phyloP scores from a whole-genome alignment of 2,329 filamentous ascomycete species.

The Cucurbitaria berberidis region DNA sequence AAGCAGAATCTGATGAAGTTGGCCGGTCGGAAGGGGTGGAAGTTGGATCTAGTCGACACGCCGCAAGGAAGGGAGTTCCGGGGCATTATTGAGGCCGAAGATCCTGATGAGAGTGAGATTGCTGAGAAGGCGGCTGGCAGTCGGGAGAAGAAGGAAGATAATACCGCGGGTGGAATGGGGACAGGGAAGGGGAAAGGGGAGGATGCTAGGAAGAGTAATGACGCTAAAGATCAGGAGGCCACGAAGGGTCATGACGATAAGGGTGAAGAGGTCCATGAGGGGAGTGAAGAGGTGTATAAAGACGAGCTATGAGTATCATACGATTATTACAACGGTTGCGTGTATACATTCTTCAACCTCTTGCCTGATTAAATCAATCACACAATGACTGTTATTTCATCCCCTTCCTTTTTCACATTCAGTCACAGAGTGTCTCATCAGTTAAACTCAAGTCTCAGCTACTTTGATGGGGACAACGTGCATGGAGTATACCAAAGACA shows the following conservation, averaged over 20 bases:
- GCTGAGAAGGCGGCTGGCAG: constrained; percentile 10
- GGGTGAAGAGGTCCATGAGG: constrained; percentile 37
- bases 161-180: constrained; percentile 15
- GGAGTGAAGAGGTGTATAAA: constrained; percentile 51
- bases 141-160: constrained; percentile 21
- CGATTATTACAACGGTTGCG: too few relatives aligned
- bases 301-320: constrained; percentile 40
- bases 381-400: too few relatives aligned
- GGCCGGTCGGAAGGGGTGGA: constrained; percentile 77
- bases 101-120: constrained; percentile 55
- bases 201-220: constrained; percentile 18
- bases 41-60: constrained; percentile 77
- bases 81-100: constrained; percentile 69
- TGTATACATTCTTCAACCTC: too few relatives aligned
- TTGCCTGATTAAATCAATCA: too few relatives aligned
- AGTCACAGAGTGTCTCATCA: too few relatives aligned
- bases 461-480: too few relatives aligned
- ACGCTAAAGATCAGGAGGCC: constrained; percentile 35
- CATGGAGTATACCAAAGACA: too few relatives aligned
- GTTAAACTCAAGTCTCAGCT: too few relatives aligned
- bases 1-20: constrained; percentile 70
- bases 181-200: constrained; percentile 30
- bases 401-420: too few relatives aligned
- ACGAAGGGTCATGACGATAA: constrained; percentile 18
- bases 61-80: constrained; percentile 70